Evolutionary conservation across 495 filamentous ascomycete species (phyloP).

Genomic region (Amphirosellinia nigrospora): DNA sequence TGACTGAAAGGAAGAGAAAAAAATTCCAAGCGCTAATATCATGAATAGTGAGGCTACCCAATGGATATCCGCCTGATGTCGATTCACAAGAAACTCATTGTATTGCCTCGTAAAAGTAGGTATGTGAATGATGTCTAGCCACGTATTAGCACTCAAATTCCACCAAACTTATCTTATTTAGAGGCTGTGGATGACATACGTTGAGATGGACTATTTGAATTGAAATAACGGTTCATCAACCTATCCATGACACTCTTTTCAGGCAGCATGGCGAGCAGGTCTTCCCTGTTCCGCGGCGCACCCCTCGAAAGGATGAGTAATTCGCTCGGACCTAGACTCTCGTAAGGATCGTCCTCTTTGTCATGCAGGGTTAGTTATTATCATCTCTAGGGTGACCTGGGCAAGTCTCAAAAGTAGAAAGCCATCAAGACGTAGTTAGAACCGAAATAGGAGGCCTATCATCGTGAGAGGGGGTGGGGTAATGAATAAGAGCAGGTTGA

Average conservation of each 20-base stretch:
- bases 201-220: slow-evolving; percentile 52
- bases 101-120: slow-evolving; percentile 57
- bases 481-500: not conserved
- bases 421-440: not conserved
- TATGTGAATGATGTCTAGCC: slow-evolving; percentile 48
- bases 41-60: slow-evolving; percentile 56
- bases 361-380: not conserved
- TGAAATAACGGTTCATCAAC: slow-evolving; percentile 57
- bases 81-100: slow-evolving; percentile 53
- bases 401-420: not conserved
- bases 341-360: slow-evolving; percentile 33
- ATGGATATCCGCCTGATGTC: slow-evolving; percentile 40
- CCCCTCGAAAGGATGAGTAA: slow-evolving; percentile 40
- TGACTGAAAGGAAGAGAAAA: slow-evolving; percentile 45
- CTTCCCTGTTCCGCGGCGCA: slow-evolving; percentile 38
- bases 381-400: not conserved
- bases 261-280: slow-evolving; percentile 50
- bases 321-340: slow-evolving; percentile 38
- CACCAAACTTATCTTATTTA: not conserved
- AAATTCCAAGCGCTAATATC: slow-evolving; percentile 47
- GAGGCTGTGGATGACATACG: slow-evolving; percentile 35
- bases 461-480: not conserved
- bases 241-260: slow-evolving; percentile 45
- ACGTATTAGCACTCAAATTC: slow-evolving; percentile 18
- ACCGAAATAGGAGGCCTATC: not conserved